phyloP scores from a whole-genome alignment of 192 early-diverging fungal species.

The Umbelopsis vinacea region DNA sequence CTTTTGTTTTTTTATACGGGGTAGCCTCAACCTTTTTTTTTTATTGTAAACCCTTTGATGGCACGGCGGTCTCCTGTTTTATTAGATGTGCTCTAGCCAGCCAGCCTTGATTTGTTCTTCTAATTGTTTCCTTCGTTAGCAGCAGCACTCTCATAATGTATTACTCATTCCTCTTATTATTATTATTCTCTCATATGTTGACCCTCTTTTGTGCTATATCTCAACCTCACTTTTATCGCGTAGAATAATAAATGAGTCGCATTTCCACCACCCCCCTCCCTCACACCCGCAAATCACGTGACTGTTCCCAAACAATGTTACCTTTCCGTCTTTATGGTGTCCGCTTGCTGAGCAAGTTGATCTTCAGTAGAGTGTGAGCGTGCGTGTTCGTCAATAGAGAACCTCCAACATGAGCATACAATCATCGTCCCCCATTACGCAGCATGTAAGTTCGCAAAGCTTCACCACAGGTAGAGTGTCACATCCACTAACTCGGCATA shows the following conservation, averaged over 20 bases:
- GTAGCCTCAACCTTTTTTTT: background rate
- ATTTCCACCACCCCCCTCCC: too few relatives aligned
- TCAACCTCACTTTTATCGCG: background rate
- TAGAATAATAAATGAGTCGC: background rate
- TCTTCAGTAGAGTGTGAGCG: background rate
- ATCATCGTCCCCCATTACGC: constrained; percentile 2
- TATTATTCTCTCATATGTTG: too few relatives aligned
- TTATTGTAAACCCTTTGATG: background rate
- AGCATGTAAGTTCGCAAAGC: background rate
- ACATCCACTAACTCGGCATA: background rate
- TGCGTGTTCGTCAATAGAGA: background rate
- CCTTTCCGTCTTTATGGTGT: background rate
- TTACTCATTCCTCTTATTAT: too few relatives aligned
- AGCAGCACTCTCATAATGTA: background rate
- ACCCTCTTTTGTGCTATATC: background rate
- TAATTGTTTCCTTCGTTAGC: background rate
- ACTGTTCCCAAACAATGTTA: background rate
- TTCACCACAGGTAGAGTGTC: background rate
- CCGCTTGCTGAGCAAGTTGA: background rate
- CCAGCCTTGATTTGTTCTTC: background rate
- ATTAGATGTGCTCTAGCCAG: background rate
- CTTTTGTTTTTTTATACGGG: background rate
- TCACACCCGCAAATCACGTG: background rate
- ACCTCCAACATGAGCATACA: constrained; percentile 13
- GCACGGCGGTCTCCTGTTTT: background rate